phyloP scores from a whole-genome alignment of 2,329 filamentous ascomycete species.

The Emergomyces orientalis region DNA sequence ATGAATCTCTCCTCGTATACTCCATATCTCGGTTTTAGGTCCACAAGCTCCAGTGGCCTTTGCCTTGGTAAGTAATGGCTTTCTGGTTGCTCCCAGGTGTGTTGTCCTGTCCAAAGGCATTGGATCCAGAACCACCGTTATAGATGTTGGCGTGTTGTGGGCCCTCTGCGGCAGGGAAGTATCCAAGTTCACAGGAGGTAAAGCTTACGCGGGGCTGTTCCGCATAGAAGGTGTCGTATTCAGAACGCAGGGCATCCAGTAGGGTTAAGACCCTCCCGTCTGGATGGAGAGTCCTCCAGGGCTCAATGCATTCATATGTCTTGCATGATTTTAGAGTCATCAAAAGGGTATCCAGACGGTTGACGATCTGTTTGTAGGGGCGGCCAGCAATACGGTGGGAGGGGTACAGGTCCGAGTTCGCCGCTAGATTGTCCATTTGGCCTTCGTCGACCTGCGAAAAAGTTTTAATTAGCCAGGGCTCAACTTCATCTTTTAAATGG shows the following conservation, averaged over 20 bases:
- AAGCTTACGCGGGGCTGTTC: conserved; percentile 44
- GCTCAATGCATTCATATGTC: conserved; percentile 43
- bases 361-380: conserved; percentile 31
- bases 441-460: conserved; percentile 8
- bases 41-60: too few species aligned
- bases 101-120: too few species aligned
- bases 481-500: too few species aligned
- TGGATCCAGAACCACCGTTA: too few species aligned
- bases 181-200: conserved; percentile 47
- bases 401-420: too few species aligned
- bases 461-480: too few species aligned
- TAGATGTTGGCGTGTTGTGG: conserved; percentile 28
- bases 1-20: too few species aligned
- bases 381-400: conserved; percentile 18
- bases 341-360: conserved; percentile 50
- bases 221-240: conserved; percentile 48
- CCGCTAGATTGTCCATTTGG: conserved; percentile 18
- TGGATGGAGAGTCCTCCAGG: conserved; percentile 51
- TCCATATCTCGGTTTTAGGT: too few species aligned
- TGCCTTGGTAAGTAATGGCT: too few species aligned
- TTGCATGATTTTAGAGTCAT: conserved; percentile 55
- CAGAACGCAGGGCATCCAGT: conserved; percentile 40
- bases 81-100: too few species aligned
- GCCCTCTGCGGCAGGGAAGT: conserved; percentile 49
- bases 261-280: conserved; percentile 44